Evolutionary conservation across 441 rosid genomes (phyloP).

Genomic region (Corymbia calophylla): DNA sequence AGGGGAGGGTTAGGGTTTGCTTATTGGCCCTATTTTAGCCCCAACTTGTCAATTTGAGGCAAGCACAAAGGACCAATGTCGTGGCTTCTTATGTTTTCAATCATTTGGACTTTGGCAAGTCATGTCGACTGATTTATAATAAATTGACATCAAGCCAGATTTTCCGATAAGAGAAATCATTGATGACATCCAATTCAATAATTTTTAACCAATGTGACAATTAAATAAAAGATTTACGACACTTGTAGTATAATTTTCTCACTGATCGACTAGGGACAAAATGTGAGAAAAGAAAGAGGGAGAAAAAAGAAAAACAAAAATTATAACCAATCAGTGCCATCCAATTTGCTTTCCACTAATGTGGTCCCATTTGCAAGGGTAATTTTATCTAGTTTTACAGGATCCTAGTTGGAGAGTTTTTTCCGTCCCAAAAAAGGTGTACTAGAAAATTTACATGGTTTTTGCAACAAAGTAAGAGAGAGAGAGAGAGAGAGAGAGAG

Average conservation of each 20-base stretch:
- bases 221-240: accelerated
- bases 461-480: background rate
- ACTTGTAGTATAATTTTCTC: background rate
- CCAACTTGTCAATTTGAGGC: background rate
- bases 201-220: background rate
- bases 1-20: background rate
- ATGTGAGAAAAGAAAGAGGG: background rate
- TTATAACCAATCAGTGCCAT: background rate
- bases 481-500: no score
- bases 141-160: background rate
- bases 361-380: background rate
- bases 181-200: accelerated
- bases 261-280: accelerated
- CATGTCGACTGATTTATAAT: accelerated
- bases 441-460: background rate
- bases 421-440: background rate
- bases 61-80: background rate
- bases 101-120: background rate
- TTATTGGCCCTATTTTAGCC: background rate
- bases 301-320: background rate
- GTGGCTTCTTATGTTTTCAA: background rate
- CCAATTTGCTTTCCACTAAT: background rate
- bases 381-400: background rate
- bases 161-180: accelerated
- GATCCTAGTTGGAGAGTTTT: background rate